Conservation (phyloP, 768 basidiomycete species). For the Pisolithus albus region DNA sequence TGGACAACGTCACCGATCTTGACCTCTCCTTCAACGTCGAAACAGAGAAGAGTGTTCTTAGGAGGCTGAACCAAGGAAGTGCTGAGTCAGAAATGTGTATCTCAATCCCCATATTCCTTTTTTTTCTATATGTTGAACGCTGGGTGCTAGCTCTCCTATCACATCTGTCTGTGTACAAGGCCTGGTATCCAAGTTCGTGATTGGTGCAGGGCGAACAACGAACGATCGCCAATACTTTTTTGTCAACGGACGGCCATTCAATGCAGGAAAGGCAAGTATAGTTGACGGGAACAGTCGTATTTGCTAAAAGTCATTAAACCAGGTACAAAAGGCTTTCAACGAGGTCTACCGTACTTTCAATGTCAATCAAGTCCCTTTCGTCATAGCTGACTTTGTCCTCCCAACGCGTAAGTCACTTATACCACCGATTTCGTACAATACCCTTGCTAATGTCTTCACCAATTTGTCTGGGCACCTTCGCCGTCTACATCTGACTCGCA, state of each 20-base stretch:
- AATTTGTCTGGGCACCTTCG: not conserved
- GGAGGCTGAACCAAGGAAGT: slow-evolving; percentile 9
- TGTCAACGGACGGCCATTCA: slow-evolving; percentile 87
- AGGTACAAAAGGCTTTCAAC: slow-evolving; percentile 87
- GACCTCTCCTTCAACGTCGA: slow-evolving; percentile 63
- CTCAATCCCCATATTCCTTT: not conserved
- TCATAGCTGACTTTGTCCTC: slow-evolving; percentile 76
- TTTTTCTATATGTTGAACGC: not conserved
- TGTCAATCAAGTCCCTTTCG: slow-evolving; percentile 66
- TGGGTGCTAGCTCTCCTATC: slow-evolving; percentile 9
- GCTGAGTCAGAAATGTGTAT: slow-evolving; percentile 18
- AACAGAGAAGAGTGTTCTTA: slow-evolving; percentile 41
- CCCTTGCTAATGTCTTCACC: not conserved
- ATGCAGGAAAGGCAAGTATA: slow-evolving; percentile 54
- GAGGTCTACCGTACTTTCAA: slow-evolving; percentile 88
- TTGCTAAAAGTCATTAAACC: not conserved
- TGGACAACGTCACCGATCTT: slow-evolving; percentile 71
- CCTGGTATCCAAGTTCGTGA: slow-evolving; percentile 74
- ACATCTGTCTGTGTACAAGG: slow-evolving; percentile 59
- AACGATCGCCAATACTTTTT: slow-evolving; percentile 90
- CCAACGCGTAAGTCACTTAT: slow-evolving; percentile 57
- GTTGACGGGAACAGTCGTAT: not conserved
- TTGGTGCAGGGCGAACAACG: slow-evolving; percentile 68
- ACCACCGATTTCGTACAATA: not conserved
- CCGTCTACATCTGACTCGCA: slow-evolving; percentile 24